Conservation (phyloP, 1,284 basidiomycete genomes). For the Puccinia coronata region DNA sequence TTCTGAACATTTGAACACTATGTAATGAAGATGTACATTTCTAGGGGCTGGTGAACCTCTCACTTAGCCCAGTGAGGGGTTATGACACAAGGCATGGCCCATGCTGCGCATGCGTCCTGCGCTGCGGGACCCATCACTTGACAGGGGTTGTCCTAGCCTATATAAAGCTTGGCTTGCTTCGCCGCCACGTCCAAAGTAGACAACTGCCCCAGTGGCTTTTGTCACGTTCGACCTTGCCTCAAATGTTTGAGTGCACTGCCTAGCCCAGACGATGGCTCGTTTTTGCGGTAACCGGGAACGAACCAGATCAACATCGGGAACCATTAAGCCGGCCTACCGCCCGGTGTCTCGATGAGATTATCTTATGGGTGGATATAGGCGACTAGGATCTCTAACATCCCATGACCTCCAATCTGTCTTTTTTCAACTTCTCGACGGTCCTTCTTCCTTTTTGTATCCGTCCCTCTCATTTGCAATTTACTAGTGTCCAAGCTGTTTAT, state of each 20-base stretch:
- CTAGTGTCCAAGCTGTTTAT: no score
- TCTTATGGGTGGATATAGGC: slow-evolving; percentile 15
- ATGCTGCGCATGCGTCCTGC: neutral
- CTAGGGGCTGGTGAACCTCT: no score
- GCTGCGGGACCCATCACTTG: slow-evolving; percentile 14
- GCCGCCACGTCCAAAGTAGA: neutral
- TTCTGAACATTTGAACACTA: no score
- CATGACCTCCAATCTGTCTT: neutral
- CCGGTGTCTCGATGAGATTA: neutral
- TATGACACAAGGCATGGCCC: no score
- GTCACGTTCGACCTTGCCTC: slow-evolving; percentile 16
- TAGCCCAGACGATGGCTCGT: slow-evolving; percentile 6
- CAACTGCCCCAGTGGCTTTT: slow-evolving; percentile 1
- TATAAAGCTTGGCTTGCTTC: neutral
- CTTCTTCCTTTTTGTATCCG: neutral
- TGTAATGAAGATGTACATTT: neutral
- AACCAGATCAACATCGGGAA: slow-evolving; percentile 8
- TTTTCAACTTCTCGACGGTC: neutral
- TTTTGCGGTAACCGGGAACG: slow-evolving; percentile 24
- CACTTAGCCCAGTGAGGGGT: no score
- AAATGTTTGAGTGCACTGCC: slow-evolving; percentile 8
- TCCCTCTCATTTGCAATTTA: neutral
- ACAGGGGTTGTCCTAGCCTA: neutral
- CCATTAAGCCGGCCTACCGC: slow-evolving; percentile 27
- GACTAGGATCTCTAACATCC: slow-evolving; percentile 26